phyloP scores from a whole-genome alignment of 768 basidiomycete species.

The Boletus sp. region DNA sequence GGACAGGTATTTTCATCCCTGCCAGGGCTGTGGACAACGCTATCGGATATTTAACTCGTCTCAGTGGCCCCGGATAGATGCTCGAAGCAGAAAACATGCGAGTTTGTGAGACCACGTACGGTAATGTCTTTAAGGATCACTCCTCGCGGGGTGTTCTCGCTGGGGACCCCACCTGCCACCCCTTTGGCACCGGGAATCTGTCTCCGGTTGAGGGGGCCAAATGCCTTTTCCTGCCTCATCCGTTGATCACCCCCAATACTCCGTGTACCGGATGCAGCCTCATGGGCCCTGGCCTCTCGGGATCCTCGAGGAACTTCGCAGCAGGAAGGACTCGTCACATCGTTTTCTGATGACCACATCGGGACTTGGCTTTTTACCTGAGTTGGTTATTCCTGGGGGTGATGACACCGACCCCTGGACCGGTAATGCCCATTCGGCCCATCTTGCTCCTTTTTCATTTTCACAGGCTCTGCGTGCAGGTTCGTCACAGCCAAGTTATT shows the following conservation, averaged over 20 bases:
- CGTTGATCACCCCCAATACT: background rate
- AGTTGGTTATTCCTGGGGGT: constrained; percentile 2
- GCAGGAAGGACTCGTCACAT: constrained; percentile 8
- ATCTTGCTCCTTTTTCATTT: constrained; percentile 17
- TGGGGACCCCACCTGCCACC: background rate
- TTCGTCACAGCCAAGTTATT: background rate
- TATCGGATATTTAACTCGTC: constrained; percentile 1
- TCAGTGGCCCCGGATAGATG: background rate
- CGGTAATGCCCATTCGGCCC: constrained; percentile 5
- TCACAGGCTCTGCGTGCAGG: constrained; percentile 12
- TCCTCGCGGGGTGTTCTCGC: constrained; percentile 13
- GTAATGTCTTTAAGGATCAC: background rate
- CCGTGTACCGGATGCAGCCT: background rate
- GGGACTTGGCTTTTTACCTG: constrained; percentile 13
- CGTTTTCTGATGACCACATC: constrained; percentile 2
- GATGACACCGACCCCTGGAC: constrained; percentile 1
- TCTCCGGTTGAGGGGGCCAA: background rate
- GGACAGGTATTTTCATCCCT: constrained; percentile 1
- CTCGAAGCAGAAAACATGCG: background rate
- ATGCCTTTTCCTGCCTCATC: background rate
- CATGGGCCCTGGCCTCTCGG: constrained; percentile 6
- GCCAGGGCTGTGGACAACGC: constrained; percentile 2
- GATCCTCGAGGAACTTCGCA: constrained; percentile 5
- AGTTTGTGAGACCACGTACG: background rate
- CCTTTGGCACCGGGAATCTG: background rate